Base-by-base conservation (phyloP, 2,329 filamentous ascomycete genomes). In the Xylariaceae sp. region DNA sequence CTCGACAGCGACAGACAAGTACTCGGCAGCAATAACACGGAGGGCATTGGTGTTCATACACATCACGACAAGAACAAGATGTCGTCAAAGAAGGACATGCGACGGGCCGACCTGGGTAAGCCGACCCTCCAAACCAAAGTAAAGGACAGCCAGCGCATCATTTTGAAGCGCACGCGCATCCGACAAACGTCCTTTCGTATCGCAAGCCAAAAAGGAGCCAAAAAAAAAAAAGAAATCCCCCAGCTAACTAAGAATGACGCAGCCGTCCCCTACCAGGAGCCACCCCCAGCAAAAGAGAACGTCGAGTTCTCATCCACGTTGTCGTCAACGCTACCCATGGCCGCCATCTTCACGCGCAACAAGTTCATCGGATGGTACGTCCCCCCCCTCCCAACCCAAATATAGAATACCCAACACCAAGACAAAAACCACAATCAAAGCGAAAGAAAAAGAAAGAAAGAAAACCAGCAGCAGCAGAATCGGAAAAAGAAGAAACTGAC, bases 311-410 rank as follows among this genome's bases (percentile, higher is more conserved):
- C 80, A 42, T 85, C 86, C 68, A 88, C 76, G 22, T 62, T 84
- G 44, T 73, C 77, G 22, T 92, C 85, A 62, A 94, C 91, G 27
- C 75, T 97, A 63, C 92, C 92, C 48, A 96, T 96, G 92, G 90
- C 88, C 47, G 91, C 91, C 53, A 94, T 95, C 77, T 93, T 95
- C 65, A 93, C 86, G 58, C 80, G 90, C 56, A 95, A 95, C 72
- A 86, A 88, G 77, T 93, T 80, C 61, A 70, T 85, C 47, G 81
- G 81, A 62, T 85, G 81, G 52, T 55, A 50, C 38, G 52, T 50
- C 6, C 16, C 5, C 17, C 16, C 21, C 12, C 37, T 27, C 10
- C 20, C 19, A 19, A 6, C 4, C 14, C 22, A 22, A 23, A 6
- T 7, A 20, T 12, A 12, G 38, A 35, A 32, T 11, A 5, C 3